These are phyloP conservation scores for Phytophthora foliorum DNA, from an alignment of 352 stramenopile genomes.

Conservation along the genomic window DNA sequence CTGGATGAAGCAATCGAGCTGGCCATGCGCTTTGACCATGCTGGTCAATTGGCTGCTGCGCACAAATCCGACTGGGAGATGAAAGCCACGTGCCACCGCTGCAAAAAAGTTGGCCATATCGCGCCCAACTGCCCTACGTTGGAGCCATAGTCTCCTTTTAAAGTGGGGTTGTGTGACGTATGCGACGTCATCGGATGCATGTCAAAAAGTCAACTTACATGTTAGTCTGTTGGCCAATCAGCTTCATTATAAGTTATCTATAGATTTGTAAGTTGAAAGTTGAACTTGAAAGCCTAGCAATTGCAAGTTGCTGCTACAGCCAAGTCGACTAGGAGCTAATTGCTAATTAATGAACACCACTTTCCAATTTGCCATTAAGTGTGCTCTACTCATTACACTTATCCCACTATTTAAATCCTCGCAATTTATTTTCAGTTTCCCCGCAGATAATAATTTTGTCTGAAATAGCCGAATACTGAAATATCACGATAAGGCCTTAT, in stretches of 20 bases:
- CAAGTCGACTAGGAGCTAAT: neutral
- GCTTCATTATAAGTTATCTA: neutral
- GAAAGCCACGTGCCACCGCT: neutral
- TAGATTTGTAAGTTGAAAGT: neutral
- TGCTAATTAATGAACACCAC: constrained; percentile 1
- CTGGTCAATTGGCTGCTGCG: neutral
- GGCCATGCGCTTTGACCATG: neutral
- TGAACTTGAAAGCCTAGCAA: neutral
- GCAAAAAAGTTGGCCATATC: neutral
- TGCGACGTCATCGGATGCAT: neutral
- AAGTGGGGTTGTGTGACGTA: constrained; percentile 1
- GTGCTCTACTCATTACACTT: neutral
- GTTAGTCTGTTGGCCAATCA: neutral
- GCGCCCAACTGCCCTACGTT: neutral
- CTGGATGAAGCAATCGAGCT: neutral
- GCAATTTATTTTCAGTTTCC: no score
- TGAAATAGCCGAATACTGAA: no score
- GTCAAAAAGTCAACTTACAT: neutral
- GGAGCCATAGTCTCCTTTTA: neutral
- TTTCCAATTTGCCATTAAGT: neutral
- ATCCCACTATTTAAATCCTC: no score
- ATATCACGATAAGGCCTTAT: no score
- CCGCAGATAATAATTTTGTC: no score
- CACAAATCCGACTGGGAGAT: constrained; percentile 5
- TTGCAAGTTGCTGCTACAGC: neutral